These are phyloP conservation scores for Linnemannia hyalina DNA, from an alignment of 192 early-diverging fungal species.

Conservation along the genomic window DNA sequence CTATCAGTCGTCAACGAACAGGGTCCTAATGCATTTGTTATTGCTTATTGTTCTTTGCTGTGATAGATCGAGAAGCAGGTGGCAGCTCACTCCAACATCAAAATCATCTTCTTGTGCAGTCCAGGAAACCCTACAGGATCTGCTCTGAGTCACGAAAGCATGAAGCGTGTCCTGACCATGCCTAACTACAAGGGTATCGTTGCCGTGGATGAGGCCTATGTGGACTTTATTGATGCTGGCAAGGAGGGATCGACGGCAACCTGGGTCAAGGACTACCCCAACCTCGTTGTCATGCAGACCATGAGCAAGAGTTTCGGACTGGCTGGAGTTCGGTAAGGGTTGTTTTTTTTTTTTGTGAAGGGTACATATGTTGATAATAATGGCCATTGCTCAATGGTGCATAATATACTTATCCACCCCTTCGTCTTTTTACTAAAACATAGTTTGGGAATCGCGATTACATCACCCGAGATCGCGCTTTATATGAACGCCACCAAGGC, in stretches of 20 bases:
- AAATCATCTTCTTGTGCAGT: slow-evolving; percentile 95
- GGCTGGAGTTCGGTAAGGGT: slow-evolving; percentile 89
- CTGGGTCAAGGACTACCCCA: slow-evolving; percentile 89
- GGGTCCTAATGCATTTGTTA: slow-evolving; percentile 30
- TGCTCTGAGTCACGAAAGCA: slow-evolving; percentile 75
- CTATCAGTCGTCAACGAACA: slow-evolving; percentile 59
- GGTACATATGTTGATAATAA: neutral
- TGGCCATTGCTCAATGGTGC: neutral
- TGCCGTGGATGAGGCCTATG: slow-evolving; percentile 98
- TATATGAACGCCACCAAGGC: slow-evolving; percentile 99
- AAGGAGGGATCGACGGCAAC: slow-evolving; percentile 78
- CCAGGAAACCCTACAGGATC: slow-evolving; percentile 99
- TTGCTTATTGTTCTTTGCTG: neutral
- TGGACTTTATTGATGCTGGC: slow-evolving; percentile 88
- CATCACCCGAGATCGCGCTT: slow-evolving; percentile 81
- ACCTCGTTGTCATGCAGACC: slow-evolving; percentile 97
- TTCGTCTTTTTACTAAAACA: neutral
- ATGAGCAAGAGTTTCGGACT: slow-evolving; percentile 98
- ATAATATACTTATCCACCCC: neutral
- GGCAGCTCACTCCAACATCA: slow-evolving; percentile 81
- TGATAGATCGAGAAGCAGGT: slow-evolving; percentile 73
- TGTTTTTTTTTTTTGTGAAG: neutral
- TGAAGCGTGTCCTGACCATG: slow-evolving; percentile 75
- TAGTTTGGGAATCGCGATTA: slow-evolving; percentile 90
- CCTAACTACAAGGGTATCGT: slow-evolving; percentile 88